These are phyloP conservation scores for Fagus sylvatica DNA, from an alignment of 306 rosid genomes.

Conservation along the genomic window DNA sequence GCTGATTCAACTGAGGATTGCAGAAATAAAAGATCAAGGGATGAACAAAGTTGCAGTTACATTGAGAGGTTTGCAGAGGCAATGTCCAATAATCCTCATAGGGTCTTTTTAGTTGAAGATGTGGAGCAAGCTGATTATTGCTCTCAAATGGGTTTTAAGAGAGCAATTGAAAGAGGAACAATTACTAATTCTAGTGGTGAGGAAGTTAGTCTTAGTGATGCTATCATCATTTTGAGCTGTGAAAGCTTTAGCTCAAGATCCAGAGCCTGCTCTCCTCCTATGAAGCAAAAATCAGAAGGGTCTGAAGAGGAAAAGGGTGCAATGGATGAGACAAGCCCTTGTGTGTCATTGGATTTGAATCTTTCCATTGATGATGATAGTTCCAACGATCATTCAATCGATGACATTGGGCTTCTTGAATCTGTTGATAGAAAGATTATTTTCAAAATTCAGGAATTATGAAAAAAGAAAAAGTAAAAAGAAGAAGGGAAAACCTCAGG, in stretches of 20 bases:
- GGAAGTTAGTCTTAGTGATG: slow-evolving; percentile 64
- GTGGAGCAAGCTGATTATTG: slow-evolving; percentile 82
- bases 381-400: slow-evolving; percentile 46
- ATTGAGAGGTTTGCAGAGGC: slow-evolving; percentile 70
- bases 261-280: slow-evolving; percentile 76
- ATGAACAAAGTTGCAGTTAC: slow-evolving; percentile 69
- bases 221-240: slow-evolving; percentile 77
- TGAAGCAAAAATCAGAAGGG: slow-evolving; percentile 40
- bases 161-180: slow-evolving; percentile 77
- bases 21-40: slow-evolving; percentile 73
- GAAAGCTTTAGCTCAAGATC: slow-evolving; percentile 83
- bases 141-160: slow-evolving; percentile 82
- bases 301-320: slow-evolving; percentile 14
- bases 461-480: slow-evolving; percentile 7
- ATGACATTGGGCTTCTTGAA: slow-evolving; percentile 80
- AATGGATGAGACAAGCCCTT: slow-evolving; percentile 51
- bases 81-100: slow-evolving; percentile 61
- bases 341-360: slow-evolving; percentile 83
- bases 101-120: slow-evolving; percentile 82
- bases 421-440: slow-evolving; percentile 73
- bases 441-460: slow-evolving; percentile 71
- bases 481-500: neutral
- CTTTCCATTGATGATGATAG: slow-evolving; percentile 61
- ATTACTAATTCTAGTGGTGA: slow-evolving; percentile 54
- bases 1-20: slow-evolving; percentile 74